Evolutionary conservation across 2,329 filamentous ascomycete species (phyloP).

Genomic region (Hymenoscyphus linearis): DNA sequence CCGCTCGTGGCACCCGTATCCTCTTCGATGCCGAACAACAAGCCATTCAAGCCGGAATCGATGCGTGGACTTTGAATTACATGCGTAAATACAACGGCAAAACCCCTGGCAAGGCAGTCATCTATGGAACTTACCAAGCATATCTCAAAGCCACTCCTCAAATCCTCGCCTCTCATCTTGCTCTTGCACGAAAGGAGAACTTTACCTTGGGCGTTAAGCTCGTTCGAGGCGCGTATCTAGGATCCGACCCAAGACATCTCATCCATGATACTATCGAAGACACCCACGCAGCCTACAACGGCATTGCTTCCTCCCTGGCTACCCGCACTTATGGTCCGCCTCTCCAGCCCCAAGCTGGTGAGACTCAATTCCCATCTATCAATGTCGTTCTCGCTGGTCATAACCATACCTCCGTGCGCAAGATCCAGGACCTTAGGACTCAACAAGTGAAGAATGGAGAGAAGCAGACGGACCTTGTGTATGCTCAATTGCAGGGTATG

Average conservation of each 20-base stretch:
- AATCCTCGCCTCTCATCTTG: constrained; percentile 55
- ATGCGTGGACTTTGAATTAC: constrained; percentile 72
- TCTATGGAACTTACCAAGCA: constrained; percentile 78
- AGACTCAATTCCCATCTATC: constrained; percentile 48
- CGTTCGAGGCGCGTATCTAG: constrained; percentile 70
- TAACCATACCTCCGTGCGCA: constrained; percentile 67
- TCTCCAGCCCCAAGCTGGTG: constrained; percentile 40
- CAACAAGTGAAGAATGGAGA: constrained; percentile 34
- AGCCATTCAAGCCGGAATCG: constrained; percentile 71
- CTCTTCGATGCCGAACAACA: constrained; percentile 86
- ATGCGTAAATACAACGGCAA: constrained; percentile 70
- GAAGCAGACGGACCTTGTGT: constrained; percentile 44
- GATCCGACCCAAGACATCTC: constrained; percentile 61
- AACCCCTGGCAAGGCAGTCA: constrained; percentile 52
- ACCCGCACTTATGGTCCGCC: constrained; percentile 53
- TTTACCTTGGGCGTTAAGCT: constrained; percentile 71
- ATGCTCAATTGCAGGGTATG: constrained; percentile 90
- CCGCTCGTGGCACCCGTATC: constrained; percentile 62
- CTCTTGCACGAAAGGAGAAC: constrained; percentile 48
- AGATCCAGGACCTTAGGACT: constrained; percentile 48
- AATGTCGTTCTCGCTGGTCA: constrained; percentile 75
- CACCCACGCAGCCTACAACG: constrained; percentile 69
- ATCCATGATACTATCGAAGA: constrained; percentile 68
- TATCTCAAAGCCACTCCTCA: constrained; percentile 62
- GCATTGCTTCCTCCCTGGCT: constrained; percentile 62